Evolutionary conservation across 768 basidiomycete species (phyloP), one percentile per base, ranked within the genome.

Genomic region (Suillus subalutaceus): DNA sequence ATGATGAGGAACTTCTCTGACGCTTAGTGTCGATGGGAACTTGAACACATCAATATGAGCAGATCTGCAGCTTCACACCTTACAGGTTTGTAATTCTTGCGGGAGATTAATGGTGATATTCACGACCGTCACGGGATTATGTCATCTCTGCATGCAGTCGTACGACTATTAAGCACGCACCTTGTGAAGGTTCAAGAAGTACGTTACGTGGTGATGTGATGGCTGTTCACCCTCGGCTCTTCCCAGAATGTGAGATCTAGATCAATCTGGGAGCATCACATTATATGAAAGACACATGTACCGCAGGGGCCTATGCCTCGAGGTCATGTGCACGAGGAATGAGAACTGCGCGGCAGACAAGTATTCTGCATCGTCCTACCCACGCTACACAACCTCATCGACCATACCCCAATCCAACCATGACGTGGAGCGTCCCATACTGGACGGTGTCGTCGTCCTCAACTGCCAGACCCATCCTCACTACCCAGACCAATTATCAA

Each of bases 381-480:
- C 41, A 60, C 59, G 32, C 41, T 30, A 18, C 30, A 43, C 26
- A 43, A 60, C 41, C 18, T 32, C 26, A 20, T 26, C 40, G 41
- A 43, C 59, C 41, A 20, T 26, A 7, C 5, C 9, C 26, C 30
- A 60, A 43, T 26, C 18, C 40, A 60, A 43, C 37, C 8, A 60
- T 60, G 59, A 60, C 59, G 59, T 60, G 59, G 59, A 30, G 26
- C 41, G 59, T 60, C 6, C 59, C 59, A 30, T 60, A 60, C 41
- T 60, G 59, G 59, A 30, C 59, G 18, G 9, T 30, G 12, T 43
- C 59, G 10, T 43, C 59, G 26, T 20, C 59, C 26, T 60, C 59
- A 12, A 43, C 40, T 7, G 18, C 59, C 20, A 60, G 59, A 43
- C 59, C 59, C 41, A 3, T 60, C 10, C 26, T 60, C 26, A 43